Percentiles rank a stretch among this genome's conserved stretches.
Conservation (phyloP, 2,329 filamentous ascomycete species). For the Sarocladiaceae sp. region DNA sequence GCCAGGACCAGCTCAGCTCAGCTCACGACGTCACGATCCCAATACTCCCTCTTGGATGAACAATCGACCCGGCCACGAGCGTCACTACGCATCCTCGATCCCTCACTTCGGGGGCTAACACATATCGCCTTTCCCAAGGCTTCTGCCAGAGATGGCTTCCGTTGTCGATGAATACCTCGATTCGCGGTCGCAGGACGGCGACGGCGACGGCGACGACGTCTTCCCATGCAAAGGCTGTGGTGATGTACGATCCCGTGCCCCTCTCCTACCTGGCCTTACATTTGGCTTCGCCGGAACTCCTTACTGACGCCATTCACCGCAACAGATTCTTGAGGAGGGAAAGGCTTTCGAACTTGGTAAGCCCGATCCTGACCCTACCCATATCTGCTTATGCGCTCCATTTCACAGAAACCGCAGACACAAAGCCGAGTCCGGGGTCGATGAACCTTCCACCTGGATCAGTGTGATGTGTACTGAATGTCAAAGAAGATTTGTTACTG, state of each 20-base stretch:
- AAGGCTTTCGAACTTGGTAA: conserved; percentile 96
- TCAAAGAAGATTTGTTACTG: background rate
- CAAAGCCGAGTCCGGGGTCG: too few relatives aligned
- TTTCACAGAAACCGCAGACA: too few relatives aligned
- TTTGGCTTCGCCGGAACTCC: conserved; percentile 6
- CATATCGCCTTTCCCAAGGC: background rate
- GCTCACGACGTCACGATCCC: background rate
- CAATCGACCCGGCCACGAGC: background rate
- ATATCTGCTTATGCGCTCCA: too few relatives aligned
- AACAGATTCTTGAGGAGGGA: conserved; percentile 90
- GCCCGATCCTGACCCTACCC: too few relatives aligned
- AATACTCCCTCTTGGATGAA: background rate
- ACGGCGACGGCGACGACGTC: conserved; percentile 60
- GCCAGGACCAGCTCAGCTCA: background rate
- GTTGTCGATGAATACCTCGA: conserved; percentile 57
- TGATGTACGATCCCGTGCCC: conserved; percentile 54
- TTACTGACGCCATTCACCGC: background rate
- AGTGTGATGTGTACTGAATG: too few relatives aligned
- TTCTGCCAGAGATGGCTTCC: conserved; percentile 34
- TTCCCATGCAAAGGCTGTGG: conserved; percentile 91
- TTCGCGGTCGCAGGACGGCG: conserved; percentile 51
- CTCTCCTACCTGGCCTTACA: conserved; percentile 4
- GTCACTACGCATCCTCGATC: conserved; percentile 1
- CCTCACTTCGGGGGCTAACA: background rate
- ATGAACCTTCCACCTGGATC: too few relatives aligned